Evolutionary conservation across 2,329 filamentous ascomycete genomes (phyloP).

Genomic region (Fusarium goolgardi): DNA sequence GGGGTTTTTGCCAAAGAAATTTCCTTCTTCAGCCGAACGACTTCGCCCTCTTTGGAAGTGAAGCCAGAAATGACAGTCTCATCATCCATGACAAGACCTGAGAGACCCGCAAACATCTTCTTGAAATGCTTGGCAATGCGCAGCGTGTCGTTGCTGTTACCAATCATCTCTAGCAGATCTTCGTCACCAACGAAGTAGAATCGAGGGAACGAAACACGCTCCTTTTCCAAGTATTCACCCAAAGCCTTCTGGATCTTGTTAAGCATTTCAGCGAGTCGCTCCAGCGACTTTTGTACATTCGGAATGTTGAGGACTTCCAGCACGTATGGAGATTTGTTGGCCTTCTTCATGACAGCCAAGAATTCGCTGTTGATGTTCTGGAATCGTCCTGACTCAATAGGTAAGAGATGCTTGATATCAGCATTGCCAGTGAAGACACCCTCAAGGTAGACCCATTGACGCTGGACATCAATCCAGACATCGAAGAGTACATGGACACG

Average conservation of each 20-base stretch:
- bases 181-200: slow-evolving; percentile 99
- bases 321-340: slow-evolving; percentile 94
- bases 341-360: slow-evolving; percentile 99
- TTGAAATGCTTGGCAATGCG: slow-evolving; percentile 99
- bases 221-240: slow-evolving; percentile 97
- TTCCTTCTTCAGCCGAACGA: slow-evolving; percentile 86
- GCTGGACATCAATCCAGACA: slow-evolving; percentile 99
- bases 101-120: slow-evolving; percentile 99
- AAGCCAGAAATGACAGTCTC: slow-evolving; percentile 91
- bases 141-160: slow-evolving; percentile 96
- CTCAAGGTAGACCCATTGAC: slow-evolving; percentile 99
- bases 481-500: slow-evolving; percentile 97
- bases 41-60: slow-evolving; percentile 94
- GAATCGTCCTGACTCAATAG: slow-evolving; percentile 95
- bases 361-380: slow-evolving; percentile 99
- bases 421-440: slow-evolving; percentile 98
- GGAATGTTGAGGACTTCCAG: slow-evolving; percentile 96
- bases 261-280: slow-evolving; percentile 93
- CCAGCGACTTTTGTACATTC: slow-evolving; percentile 94
- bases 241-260: slow-evolving; percentile 99
- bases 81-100: slow-evolving; percentile 90
- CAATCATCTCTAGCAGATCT: slow-evolving; percentile 97
- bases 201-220: slow-evolving; percentile 95
- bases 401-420: slow-evolving; percentile 97
- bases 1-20: slow-evolving; percentile 94